Percentiles rank a stretch among this genome's conserved stretches.
Conservation (phyloP, 2,329 filamentous ascomycete genomes). For the Zymoseptoria brevis region DNA sequence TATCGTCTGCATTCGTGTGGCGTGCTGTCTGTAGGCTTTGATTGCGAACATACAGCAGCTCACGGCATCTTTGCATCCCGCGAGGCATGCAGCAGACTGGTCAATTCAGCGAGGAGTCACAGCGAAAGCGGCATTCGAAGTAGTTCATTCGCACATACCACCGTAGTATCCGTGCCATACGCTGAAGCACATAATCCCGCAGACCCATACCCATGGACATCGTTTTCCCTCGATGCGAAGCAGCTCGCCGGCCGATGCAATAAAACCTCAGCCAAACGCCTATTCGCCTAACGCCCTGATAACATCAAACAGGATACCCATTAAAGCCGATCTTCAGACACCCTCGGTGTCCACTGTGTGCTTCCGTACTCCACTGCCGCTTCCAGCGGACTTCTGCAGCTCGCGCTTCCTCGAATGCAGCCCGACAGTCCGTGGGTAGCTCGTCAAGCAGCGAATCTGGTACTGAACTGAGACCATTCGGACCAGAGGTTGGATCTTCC, state of each 20-base stretch:
- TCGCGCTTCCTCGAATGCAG: constrained; percentile 62
- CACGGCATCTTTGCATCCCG: neutral
- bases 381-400: constrained; percentile 64
- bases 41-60: neutral
- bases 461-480: constrained; percentile 54
- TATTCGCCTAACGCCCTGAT: constrained; percentile 31
- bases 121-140: constrained; percentile 1
- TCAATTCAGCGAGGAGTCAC: neutral
- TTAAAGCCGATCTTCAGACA: constrained; percentile 42
- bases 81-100: neutral
- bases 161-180: neutral
- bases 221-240: neutral
- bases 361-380: constrained; percentile 64
- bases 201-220: neutral
- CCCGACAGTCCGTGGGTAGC: constrained; percentile 61
- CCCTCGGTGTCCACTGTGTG: constrained; percentile 42
- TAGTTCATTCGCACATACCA: neutral
- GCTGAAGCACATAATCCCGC: neutral
- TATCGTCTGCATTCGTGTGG: neutral
- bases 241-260: neutral
- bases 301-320: constrained; percentile 42
- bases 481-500: constrained; percentile 37
- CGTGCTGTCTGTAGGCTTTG: neutral
- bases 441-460: constrained; percentile 58
- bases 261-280: constrained; percentile 14